Evolutionary conservation across 768 basidiomycete species (phyloP).

Genomic region (Termitomyces sp.): DNA sequence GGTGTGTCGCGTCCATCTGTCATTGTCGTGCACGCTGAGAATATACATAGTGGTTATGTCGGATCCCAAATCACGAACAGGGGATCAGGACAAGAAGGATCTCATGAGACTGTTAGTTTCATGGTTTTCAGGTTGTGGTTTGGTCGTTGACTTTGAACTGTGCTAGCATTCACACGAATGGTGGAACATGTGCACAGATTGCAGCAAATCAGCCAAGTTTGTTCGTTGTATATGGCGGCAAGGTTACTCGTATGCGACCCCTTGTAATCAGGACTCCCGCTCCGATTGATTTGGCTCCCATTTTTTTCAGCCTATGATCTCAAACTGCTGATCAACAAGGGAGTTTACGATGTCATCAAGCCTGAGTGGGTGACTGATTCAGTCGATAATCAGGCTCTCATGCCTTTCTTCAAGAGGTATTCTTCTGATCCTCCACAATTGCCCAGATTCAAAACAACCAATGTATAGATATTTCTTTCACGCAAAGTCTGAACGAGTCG

Average conservation of each 20-base stretch:
- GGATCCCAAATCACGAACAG: slow-evolving; percentile 65
- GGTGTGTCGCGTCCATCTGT: slow-evolving; percentile 41
- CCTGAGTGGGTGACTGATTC: slow-evolving; percentile 84
- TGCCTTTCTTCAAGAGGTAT: slow-evolving; percentile 69
- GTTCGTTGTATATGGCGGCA: slow-evolving; percentile 66
- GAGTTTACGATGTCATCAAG: slow-evolving; percentile 63
- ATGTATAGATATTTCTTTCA: slow-evolving; percentile 70
- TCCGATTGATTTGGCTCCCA: not conserved
- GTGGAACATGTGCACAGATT: slow-evolving; percentile 61
- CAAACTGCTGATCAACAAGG: slow-evolving; percentile 66
- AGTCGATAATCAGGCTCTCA: slow-evolving; percentile 46
- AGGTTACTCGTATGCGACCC: slow-evolving; percentile 51
- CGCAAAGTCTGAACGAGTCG: slow-evolving; percentile 47
- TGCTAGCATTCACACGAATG: slow-evolving; percentile 64
- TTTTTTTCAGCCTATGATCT: slow-evolving; percentile 59
- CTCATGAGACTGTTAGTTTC: slow-evolving; percentile 57
- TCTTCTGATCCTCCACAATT: not conserved
- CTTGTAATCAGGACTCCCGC: not conserved
- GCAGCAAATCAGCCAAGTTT: slow-evolving; percentile 47
- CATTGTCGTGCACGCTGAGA: slow-evolving; percentile 1
- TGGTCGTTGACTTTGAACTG: not conserved
- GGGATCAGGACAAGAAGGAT: slow-evolving; percentile 63
- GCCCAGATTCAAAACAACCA: not conserved
- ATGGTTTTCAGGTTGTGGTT: not conserved
- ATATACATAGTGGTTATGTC: slow-evolving; percentile 59